These are phyloP conservation scores for Cutaneotrichosporon dermatis DNA, from an alignment of 1,284 basidiomycete genomes.

Conservation along the genomic window DNA sequence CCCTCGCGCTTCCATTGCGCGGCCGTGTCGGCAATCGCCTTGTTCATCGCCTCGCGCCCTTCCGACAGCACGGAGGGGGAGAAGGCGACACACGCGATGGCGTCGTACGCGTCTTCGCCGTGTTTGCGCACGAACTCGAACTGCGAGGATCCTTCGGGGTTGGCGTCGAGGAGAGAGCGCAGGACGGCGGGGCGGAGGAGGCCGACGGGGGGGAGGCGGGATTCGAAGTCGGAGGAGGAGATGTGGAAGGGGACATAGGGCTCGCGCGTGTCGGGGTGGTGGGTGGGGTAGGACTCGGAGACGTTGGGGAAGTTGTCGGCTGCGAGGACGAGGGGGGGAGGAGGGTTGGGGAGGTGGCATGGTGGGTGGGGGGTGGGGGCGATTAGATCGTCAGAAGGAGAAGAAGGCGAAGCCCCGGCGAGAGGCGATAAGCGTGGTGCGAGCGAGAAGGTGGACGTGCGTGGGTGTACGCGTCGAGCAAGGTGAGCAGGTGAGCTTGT, in stretches of 20 bases:
- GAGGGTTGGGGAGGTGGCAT: conserved; percentile 9
- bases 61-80: conserved; percentile 21
- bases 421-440: too few species aligned
- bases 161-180: conserved; percentile 2
- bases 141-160: not conserved
- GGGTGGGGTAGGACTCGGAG: conserved; percentile 13
- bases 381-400: too few species aligned
- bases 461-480: too few species aligned
- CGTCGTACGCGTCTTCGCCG: not conserved
- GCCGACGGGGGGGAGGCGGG: conserved; percentile 15
- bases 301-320: conserved; percentile 60
- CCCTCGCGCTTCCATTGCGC: conserved; percentile 44
- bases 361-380: too few species aligned
- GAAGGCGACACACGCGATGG: conserved; percentile 28
- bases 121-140: too few species aligned
- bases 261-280: conserved; percentile 12
- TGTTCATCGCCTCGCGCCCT: conserved; percentile 31
- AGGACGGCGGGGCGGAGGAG: conserved; percentile 18
- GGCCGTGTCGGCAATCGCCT: conserved; percentile 41
- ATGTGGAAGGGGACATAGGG: conserved; percentile 19
- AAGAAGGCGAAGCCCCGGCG: too few species aligned
- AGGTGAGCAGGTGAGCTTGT: too few species aligned
- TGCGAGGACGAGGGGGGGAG: conserved; percentile 57
- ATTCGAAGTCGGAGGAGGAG: not conserved
- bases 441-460: too few species aligned